Conservation (phyloP, 257 asterid genomes). For the Nicotiana tabacum region DNA sequence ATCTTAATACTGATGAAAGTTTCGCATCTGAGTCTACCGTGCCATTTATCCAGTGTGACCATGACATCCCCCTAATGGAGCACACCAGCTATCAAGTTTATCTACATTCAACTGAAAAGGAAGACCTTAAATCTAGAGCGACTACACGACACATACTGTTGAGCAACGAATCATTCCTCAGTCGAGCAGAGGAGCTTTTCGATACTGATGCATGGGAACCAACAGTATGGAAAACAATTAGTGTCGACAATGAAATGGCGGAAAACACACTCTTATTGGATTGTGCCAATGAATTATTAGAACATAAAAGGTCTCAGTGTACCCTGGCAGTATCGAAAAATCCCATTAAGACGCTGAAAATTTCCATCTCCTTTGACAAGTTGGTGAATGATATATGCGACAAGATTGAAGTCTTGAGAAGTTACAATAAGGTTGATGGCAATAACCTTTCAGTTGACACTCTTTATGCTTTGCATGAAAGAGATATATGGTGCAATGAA, state of each 20-base stretch:
- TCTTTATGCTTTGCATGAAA: slow-evolving; percentile 18
- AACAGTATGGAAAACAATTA: neutral
- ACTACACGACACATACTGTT: slow-evolving; percentile 32
- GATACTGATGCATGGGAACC: slow-evolving; percentile 15
- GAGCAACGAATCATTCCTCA: slow-evolving; percentile 26
- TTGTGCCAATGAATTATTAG: slow-evolving; percentile 31
- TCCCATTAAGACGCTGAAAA: neutral
- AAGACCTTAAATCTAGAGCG: slow-evolving; percentile 13
- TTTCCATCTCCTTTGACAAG: slow-evolving; percentile 17
- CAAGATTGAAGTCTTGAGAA: slow-evolving; percentile 23
- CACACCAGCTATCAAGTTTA: slow-evolving; percentile 3
- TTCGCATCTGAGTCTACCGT: slow-evolving; percentile 16
- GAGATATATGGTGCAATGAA: slow-evolving; percentile 28
- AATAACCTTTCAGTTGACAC: slow-evolving; percentile 12
- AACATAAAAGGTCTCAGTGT: slow-evolving; percentile 18
- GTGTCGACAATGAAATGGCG: neutral
- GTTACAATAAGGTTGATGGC: slow-evolving; percentile 4
- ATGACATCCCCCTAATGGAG: slow-evolving; percentile 8
- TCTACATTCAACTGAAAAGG: slow-evolving; percentile 5
- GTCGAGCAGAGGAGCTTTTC: slow-evolving; percentile 27
- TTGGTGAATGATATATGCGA: slow-evolving; percentile 29
- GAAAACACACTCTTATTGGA: slow-evolving; percentile 20
- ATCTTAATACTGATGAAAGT: slow-evolving; percentile 19
- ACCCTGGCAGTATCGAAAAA: neutral
- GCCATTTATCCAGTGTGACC: slow-evolving; percentile 10